Conservation (phyloP, 2,329 filamentous ascomycete species). For the Stenocarpella maydis region DNA sequence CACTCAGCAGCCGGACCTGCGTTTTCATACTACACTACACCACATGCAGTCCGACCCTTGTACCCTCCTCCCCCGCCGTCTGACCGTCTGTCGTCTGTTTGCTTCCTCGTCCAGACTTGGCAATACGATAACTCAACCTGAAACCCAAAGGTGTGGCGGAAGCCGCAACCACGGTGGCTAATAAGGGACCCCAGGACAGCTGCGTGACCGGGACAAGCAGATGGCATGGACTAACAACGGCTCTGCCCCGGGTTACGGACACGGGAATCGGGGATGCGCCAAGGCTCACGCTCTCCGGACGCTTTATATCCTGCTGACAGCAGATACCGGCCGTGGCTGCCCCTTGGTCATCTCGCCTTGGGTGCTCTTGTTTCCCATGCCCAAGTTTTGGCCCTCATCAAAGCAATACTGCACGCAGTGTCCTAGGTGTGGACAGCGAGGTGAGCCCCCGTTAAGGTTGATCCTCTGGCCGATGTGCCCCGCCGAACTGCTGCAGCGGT, state of each 20-base stretch:
- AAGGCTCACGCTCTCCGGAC: neutral
- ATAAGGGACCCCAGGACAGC: neutral
- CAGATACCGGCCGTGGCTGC: neutral
- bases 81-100: neutral
- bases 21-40: neutral
- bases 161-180: neutral
- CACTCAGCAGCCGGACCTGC: neutral
- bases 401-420: neutral
- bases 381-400: slow-evolving; percentile 29
- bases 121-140: neutral
- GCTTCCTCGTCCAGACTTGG: neutral
- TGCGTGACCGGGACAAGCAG: neutral
- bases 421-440: slow-evolving; percentile 15
- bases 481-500: slow-evolving; percentile 28
- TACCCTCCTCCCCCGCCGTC: neutral
- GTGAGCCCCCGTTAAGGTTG: slow-evolving; percentile 23
- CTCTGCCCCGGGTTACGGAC: neutral
- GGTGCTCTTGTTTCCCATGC: neutral
- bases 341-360: neutral
- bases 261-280: neutral
- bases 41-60: neutral
- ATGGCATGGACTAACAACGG: neutral
- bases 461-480: slow-evolving; percentile 29
- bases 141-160: neutral
- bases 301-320: neutral